phyloP scores from a whole-genome alignment of 495 filamentous ascomycete species.

The Aspergillus sparsus region DNA sequence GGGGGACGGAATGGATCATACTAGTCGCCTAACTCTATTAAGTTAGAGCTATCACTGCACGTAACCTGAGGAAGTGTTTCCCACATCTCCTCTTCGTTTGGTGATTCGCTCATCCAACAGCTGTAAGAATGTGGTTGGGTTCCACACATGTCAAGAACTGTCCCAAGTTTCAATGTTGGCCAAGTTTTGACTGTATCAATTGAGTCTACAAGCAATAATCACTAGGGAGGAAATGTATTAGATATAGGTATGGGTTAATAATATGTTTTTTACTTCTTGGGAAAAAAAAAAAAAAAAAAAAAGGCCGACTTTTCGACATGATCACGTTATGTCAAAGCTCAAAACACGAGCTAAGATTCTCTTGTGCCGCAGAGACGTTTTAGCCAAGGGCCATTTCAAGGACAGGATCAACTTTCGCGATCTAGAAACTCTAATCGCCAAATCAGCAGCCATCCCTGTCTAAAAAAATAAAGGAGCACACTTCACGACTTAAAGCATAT shows the following conservation, averaged over 20 bases:
- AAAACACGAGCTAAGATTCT: slow-evolving; percentile 1
- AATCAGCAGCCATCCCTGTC: neutral
- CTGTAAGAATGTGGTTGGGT: neutral
- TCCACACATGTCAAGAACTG: neutral
- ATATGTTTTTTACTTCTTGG: neutral
- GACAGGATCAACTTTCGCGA: slow-evolving; percentile 3
- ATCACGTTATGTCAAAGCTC: neutral
- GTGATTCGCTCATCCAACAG: slow-evolving; percentile 2
- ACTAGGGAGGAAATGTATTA: neutral
- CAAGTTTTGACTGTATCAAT: neutral
- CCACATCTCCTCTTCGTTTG: neutral
- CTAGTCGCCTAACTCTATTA: neutral
- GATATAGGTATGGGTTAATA: neutral
- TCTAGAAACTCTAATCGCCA: neutral
- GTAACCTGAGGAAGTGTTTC: neutral
- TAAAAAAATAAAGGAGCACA: neutral
- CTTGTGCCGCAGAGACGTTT: slow-evolving; percentile 14
- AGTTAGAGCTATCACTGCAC: neutral
- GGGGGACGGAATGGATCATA: neutral
- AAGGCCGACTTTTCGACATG: neutral
- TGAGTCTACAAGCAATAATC: neutral
- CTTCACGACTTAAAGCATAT: neutral
- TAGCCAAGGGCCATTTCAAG: slow-evolving; percentile 14
- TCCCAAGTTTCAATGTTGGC: neutral
- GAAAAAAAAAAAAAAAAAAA: neutral